Evolutionary conservation across 2,329 filamentous ascomycete species (phyloP).

Genomic region (Lasiodiplodia hormozganensis): DNA sequence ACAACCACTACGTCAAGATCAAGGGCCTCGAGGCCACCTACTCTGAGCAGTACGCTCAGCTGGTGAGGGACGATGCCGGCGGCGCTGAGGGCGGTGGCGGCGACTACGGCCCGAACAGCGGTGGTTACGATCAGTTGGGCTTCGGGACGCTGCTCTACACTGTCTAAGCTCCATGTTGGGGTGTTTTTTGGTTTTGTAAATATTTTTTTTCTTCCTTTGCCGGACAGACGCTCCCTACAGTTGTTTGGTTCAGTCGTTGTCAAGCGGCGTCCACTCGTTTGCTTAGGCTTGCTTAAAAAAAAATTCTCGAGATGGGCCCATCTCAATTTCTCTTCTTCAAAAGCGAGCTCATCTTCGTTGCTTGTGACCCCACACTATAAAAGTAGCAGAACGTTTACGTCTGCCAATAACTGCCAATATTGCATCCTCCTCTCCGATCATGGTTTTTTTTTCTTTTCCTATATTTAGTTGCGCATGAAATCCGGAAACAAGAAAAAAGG

Average conservation of each 20-base stretch:
- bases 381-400: too few relatives aligned
- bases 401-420: too few relatives aligned
- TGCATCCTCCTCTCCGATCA: too few relatives aligned
- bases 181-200: not conserved
- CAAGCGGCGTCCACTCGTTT: not conserved
- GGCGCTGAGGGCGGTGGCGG: slow-evolving; percentile 55
- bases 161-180: not conserved
- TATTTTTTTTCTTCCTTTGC: not conserved
- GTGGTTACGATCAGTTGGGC: slow-evolving; percentile 52
- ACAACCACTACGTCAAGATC: slow-evolving; percentile 45
- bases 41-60: slow-evolving; percentile 45
- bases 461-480: too few relatives aligned
- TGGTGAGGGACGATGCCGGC: slow-evolving; percentile 41
- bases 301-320: not conserved
- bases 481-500: too few relatives aligned
- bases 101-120: slow-evolving; percentile 50
- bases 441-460: too few relatives aligned
- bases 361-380: too few relatives aligned
- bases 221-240: not conserved
- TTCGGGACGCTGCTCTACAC: slow-evolving; percentile 43
- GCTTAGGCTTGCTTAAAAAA: not conserved
- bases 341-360: not conserved
- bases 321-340: not conserved
- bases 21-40: slow-evolving; percentile 49
- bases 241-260: not conserved